phyloP scores from a whole-genome alignment of 164 flowering plant species.

The Vitis riparia region DNA sequence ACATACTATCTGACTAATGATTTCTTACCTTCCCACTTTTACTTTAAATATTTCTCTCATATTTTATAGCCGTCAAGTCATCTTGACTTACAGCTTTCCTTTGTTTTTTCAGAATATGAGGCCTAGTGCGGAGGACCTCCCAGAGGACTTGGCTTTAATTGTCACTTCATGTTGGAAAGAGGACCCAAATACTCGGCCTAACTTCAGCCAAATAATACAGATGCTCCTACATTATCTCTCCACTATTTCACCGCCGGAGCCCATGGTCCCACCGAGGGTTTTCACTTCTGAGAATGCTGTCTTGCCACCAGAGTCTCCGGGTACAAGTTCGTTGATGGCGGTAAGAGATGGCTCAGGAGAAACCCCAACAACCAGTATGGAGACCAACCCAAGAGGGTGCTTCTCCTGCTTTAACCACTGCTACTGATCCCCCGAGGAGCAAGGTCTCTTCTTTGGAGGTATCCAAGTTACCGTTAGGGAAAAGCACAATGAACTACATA shows the following conservation, averaged over 20 bases:
- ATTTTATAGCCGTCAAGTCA: background rate
- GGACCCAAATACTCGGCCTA: slow-evolving; percentile 82
- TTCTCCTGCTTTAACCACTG: slow-evolving; percentile 80
- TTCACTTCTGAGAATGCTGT: slow-evolving; percentile 58
- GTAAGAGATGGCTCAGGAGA: slow-evolving; percentile 46
- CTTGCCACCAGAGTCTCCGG: slow-evolving; percentile 90
- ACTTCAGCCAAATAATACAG: slow-evolving; percentile 79
- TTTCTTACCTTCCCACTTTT: too few relatives aligned
- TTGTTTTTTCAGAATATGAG: slow-evolving; percentile 65
- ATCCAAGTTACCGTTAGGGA: background rate
- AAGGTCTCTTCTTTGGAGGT: background rate
- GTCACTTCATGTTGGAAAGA: slow-evolving; percentile 93
- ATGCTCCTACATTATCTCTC: slow-evolving; percentile 78
- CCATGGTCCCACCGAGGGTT: slow-evolving; percentile 48
- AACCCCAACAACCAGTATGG: slow-evolving; percentile 41
- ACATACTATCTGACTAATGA: too few relatives aligned
- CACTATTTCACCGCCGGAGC: slow-evolving; percentile 55
- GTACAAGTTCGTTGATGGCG: slow-evolving; percentile 84
- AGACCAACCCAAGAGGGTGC: slow-evolving; percentile 49
- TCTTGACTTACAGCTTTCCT: slow-evolving; percentile 8
- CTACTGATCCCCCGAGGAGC: slow-evolving; percentile 30
- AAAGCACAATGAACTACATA: slow-evolving; percentile 5
- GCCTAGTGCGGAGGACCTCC: slow-evolving; percentile 86
- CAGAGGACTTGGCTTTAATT: slow-evolving; percentile 73
- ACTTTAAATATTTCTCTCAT: background rate